phyloP scores from a whole-genome alignment of 306 rosid genomes.

The Dryas alaskensis region DNA sequence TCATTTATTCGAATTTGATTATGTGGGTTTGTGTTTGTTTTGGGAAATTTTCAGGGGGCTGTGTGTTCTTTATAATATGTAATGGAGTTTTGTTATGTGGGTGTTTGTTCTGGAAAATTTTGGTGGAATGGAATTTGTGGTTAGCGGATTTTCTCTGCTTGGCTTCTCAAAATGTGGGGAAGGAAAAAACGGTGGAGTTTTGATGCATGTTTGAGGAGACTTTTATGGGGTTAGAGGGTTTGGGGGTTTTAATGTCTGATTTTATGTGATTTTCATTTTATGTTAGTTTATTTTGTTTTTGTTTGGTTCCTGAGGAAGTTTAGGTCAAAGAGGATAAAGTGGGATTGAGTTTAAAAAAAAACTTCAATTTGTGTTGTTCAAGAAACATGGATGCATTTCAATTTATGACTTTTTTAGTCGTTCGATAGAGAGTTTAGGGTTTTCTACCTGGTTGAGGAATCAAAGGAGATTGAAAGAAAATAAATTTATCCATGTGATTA shows the following conservation, averaged over 20 bases:
- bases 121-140: not conserved
- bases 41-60: not conserved
- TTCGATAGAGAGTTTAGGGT: not conserved
- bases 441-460: not conserved
- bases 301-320: slow-evolving; percentile 1
- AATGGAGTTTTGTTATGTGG: not conserved
- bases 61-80: not conserved
- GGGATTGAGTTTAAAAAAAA: not conserved
- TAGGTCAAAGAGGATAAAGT: not conserved
- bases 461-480: not conserved
- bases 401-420: not conserved
- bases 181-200: no score
- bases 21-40: not conserved
- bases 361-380: not conserved
- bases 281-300: not conserved
- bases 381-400: not conserved
- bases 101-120: not conserved
- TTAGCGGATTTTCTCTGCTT: not conserved
- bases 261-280: not conserved
- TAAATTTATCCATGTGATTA: not conserved
- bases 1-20: not conserved
- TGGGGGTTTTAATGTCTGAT: no score
- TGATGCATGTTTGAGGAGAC: not conserved
- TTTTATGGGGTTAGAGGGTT: no score
- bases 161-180: not conserved